Evolutionary conservation across 2,329 filamentous ascomycete genomes (phyloP).

Genomic region (Aspergillus udagawae): DNA sequence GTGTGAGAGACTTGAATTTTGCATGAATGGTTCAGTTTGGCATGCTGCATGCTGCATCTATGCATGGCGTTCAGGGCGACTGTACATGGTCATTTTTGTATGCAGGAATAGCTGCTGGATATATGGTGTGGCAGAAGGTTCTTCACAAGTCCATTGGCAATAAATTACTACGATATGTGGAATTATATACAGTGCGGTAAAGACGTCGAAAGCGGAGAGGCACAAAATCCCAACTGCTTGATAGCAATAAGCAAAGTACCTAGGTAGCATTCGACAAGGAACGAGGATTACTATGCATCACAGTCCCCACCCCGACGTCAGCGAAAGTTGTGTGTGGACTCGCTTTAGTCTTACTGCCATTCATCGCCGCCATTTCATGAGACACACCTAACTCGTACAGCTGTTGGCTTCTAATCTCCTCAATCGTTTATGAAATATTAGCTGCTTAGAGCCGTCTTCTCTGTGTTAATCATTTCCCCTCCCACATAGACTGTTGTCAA

Average conservation of each 20-base stretch:
- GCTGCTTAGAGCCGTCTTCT: not conserved
- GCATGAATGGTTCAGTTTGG: not conserved
- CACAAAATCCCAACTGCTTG: not conserved
- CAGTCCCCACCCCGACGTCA: constrained; percentile 27
- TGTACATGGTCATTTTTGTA: not conserved
- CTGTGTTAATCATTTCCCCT: not conserved
- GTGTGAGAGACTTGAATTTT: not conserved
- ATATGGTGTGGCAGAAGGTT: not conserved
- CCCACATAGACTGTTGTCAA: not conserved
- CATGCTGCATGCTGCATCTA: not conserved
- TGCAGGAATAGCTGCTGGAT: not conserved
- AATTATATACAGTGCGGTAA: not conserved
- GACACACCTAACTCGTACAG: not conserved
- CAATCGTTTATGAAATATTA: not conserved
- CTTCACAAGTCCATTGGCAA: not conserved
- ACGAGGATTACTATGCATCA: too few species aligned
- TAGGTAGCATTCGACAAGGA: too few species aligned
- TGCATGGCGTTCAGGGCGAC: not conserved
- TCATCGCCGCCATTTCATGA: constrained; percentile 15
- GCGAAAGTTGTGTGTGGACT: constrained; percentile 11
- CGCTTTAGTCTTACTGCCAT: constrained; percentile 15
- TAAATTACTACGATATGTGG: not conserved
- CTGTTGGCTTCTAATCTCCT: not conserved
- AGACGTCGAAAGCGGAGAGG: not conserved
- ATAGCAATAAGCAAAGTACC: not conserved